phyloP scores from a whole-genome alignment of 2,329 filamentous ascomycete genomes.

The Zasmidium citrigriseum region DNA sequence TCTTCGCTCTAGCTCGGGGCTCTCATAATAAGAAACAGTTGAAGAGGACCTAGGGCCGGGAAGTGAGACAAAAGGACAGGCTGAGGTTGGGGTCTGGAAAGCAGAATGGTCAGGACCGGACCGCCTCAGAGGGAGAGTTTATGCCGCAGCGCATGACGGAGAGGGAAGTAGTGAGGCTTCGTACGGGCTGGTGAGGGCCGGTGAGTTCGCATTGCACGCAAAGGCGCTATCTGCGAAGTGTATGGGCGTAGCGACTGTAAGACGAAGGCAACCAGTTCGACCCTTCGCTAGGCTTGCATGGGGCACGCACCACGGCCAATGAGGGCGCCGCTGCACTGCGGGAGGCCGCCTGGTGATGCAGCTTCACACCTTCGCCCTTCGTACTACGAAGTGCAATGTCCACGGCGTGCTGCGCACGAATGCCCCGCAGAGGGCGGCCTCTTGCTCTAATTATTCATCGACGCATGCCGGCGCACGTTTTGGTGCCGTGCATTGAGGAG shows the following conservation, averaged over 20 bases:
- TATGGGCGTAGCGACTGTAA: neutral
- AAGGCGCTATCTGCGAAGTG: neutral
- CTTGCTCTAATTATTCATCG: neutral
- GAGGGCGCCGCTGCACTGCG: neutral
- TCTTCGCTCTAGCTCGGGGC: neutral
- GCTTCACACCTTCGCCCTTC: slow-evolving; percentile 4
- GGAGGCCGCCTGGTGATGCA: slow-evolving; percentile 1
- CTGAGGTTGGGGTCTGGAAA: neutral
- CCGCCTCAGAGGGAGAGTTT: neutral
- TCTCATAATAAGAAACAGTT: neutral
- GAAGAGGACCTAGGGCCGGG: neutral
- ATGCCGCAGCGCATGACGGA: slow-evolving; percentile 1
- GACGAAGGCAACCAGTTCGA: slow-evolving; percentile 15
- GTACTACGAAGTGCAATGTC: slow-evolving; percentile 7
- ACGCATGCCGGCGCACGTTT: neutral
- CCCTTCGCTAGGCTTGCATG: slow-evolving; percentile 13
- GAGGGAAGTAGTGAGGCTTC: slow-evolving; percentile 6
- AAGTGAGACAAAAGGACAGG: slow-evolving; percentile 5
- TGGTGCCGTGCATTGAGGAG: neutral
- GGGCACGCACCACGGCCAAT: neutral
- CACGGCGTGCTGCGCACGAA: neutral
- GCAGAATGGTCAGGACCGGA: slow-evolving; percentile 2
- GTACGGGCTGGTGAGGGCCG: neutral
- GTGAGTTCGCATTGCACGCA: slow-evolving; percentile 2
- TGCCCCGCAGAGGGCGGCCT: slow-evolving; percentile 1